Evolutionary conservation across 495 filamentous ascomycete genomes (phyloP).

Genomic region (Neurospora terricola): DNA sequence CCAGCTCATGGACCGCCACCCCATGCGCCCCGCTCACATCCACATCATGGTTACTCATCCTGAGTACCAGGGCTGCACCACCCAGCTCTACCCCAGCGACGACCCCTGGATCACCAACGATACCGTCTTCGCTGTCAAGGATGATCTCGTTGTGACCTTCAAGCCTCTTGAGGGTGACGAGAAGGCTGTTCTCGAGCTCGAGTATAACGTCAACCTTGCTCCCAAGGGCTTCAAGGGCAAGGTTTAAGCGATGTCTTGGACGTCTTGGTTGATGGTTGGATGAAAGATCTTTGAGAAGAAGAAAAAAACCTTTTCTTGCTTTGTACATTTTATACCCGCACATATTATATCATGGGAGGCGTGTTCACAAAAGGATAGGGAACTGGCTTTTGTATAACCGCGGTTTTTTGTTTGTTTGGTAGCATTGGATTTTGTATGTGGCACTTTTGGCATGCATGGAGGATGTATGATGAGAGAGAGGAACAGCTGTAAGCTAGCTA

Average conservation of each 20-base stretch:
- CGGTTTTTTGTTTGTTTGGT: not conserved
- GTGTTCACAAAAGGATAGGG: not conserved
- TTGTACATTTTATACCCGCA: not conserved
- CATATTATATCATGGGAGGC: not conserved
- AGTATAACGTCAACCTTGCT: constrained; percentile 50
- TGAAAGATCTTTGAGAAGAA: not conserved
- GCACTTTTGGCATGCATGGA: not conserved
- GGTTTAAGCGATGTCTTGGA: constrained; percentile 7
- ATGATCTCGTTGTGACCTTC: constrained; percentile 66
- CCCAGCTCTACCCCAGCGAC: constrained; percentile 66
- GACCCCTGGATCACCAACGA: constrained; percentile 61
- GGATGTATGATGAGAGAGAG: not conserved
- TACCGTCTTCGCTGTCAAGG: constrained; percentile 74
- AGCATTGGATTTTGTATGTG: not conserved
- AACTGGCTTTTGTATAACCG: not conserved
- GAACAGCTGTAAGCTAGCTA: not conserved
- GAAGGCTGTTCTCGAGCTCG: constrained; percentile 60
- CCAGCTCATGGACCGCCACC: constrained; percentile 63
- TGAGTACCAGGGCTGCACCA: constrained; percentile 56
- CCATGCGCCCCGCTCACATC: constrained; percentile 77
- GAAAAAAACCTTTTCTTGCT: not conserved
- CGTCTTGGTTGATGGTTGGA: not conserved
- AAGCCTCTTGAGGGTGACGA: constrained; percentile 48
- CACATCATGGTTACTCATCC: constrained; percentile 61
- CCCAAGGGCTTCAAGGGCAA: constrained; percentile 42